Evolutionary conservation across 2,329 filamentous ascomycete species (phyloP).

Genomic region (Penicillium sp.): DNA sequence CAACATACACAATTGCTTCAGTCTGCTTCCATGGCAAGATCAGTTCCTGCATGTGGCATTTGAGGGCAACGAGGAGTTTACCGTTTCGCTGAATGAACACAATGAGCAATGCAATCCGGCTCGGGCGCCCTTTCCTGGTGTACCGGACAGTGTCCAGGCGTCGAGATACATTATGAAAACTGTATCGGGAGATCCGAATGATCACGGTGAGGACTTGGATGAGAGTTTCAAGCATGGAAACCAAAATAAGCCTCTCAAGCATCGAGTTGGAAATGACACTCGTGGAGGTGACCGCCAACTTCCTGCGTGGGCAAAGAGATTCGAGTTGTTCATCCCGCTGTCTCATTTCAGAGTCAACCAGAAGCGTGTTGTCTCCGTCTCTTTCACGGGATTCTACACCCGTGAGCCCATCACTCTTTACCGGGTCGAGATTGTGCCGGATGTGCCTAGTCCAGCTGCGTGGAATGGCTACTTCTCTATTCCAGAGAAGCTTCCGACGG

Average conservation of each 20-base stretch:
- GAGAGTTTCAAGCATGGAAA: not conserved
- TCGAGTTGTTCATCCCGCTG: slow-evolving; percentile 68
- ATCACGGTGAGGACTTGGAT: not conserved
- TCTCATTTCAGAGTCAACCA: slow-evolving; percentile 67
- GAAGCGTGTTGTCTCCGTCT: slow-evolving; percentile 60
- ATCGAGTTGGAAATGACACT: not conserved
- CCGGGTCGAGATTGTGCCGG: slow-evolving; percentile 63
- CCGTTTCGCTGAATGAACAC: slow-evolving; percentile 67
- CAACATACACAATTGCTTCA: slow-evolving; percentile 56
- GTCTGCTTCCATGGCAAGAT: slow-evolving; percentile 58
- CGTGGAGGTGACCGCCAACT: slow-evolving; percentile 1
- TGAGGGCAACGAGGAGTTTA: slow-evolving; percentile 65
- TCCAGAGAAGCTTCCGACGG: slow-evolving; percentile 64
- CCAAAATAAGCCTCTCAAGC: not conserved
- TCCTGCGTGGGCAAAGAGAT: slow-evolving; percentile 36
- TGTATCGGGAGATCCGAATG: not conserved
- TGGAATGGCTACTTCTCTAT: slow-evolving; percentile 49
- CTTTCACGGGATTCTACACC: slow-evolving; percentile 67
- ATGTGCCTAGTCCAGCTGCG: slow-evolving; percentile 48
- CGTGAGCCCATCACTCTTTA: slow-evolving; percentile 55
- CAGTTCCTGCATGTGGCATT: slow-evolving; percentile 69
- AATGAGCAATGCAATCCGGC: slow-evolving; percentile 62
- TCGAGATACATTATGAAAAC: slow-evolving; percentile 55
- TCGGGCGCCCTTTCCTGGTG: slow-evolving; percentile 65
- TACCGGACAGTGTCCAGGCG: slow-evolving; percentile 69